Conservation (phyloP, 495 filamentous ascomycete species). For the Daldinia bambusicola region DNA sequence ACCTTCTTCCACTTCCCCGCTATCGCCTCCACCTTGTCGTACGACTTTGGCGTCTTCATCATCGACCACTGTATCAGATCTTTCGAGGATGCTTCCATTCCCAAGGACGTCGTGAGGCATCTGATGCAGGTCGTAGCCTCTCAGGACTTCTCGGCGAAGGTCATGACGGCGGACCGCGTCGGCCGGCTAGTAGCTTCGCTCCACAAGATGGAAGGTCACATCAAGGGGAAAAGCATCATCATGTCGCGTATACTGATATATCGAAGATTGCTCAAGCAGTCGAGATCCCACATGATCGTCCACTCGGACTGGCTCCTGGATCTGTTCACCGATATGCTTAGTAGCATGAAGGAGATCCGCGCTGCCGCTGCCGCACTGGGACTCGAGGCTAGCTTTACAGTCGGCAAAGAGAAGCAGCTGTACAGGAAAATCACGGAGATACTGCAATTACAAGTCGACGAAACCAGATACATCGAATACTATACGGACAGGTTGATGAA, state of each 20-base stretch:
- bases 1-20: constrained; percentile 75
- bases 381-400: constrained; percentile 67
- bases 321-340: constrained; percentile 82
- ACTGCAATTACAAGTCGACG: constrained; percentile 66
- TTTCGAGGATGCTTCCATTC: constrained; percentile 63
- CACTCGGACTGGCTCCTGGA: constrained; percentile 80
- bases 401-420: constrained; percentile 72
- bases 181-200: constrained; percentile 74
- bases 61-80: constrained; percentile 79
- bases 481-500: constrained; percentile 72
- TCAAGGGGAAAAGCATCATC: constrained; percentile 80
- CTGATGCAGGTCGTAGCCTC: constrained; percentile 80
- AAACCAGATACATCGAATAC: constrained; percentile 69
- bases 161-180: constrained; percentile 75
- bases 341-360: constrained; percentile 78
- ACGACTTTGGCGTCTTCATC: constrained; percentile 81
- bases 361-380: constrained; percentile 78
- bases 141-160: constrained; percentile 77
- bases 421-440: constrained; percentile 72
- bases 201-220: constrained; percentile 73
- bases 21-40: constrained; percentile 70
- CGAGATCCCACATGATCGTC: constrained; percentile 69
- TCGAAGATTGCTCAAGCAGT: constrained; percentile 74
- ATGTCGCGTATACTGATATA: constrained; percentile 80
- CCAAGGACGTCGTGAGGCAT: constrained; percentile 80